Conservation (phyloP, 176 grass and related monocot species). For the Typha latifolia region DNA sequence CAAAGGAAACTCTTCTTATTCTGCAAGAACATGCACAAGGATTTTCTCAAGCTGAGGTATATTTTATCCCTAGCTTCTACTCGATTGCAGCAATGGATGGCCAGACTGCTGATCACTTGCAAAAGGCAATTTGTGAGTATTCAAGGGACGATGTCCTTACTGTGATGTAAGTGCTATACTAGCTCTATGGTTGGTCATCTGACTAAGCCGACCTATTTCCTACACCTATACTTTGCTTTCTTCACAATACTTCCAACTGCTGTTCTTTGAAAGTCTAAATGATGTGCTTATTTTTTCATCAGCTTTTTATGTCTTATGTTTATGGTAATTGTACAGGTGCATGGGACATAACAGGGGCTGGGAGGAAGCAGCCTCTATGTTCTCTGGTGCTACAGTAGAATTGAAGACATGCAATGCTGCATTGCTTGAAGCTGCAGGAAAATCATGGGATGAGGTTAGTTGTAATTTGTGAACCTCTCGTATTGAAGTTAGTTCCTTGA, state of each 20-base stretch:
- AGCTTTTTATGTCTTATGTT: slow-evolving; percentile 12
- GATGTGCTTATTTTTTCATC: background rate
- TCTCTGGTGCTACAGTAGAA: slow-evolving; percentile 60
- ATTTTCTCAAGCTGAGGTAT: slow-evolving; percentile 52
- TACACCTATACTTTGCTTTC: background rate
- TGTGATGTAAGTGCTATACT: slow-evolving; percentile 56
- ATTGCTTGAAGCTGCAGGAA: slow-evolving; percentile 76
- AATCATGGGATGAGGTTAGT: slow-evolving; percentile 83
- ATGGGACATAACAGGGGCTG: slow-evolving; percentile 99
- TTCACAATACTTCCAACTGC: background rate
- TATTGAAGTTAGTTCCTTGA: background rate
- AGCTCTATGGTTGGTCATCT: slow-evolving; percentile 8
- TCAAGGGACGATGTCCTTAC: slow-evolving; percentile 74
- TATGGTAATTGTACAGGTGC: slow-evolving; percentile 51
- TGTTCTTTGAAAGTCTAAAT: too few relatives aligned
- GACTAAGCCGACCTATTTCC: slow-evolving; percentile 6
- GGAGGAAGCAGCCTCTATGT: slow-evolving; percentile 96
- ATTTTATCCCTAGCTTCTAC: slow-evolving; percentile 93
- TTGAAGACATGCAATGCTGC: slow-evolving; percentile 85
- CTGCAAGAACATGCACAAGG: slow-evolving; percentile 62
- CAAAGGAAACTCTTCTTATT: slow-evolving; percentile 84
- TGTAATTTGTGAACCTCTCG: background rate
- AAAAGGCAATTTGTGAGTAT: slow-evolving; percentile 74
- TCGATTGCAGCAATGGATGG: slow-evolving; percentile 93
- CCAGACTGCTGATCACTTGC: slow-evolving; percentile 82